Conservation (phyloP, 1,284 basidiomycete species). For the Anthracocystis panici-leucophaei region DNA sequence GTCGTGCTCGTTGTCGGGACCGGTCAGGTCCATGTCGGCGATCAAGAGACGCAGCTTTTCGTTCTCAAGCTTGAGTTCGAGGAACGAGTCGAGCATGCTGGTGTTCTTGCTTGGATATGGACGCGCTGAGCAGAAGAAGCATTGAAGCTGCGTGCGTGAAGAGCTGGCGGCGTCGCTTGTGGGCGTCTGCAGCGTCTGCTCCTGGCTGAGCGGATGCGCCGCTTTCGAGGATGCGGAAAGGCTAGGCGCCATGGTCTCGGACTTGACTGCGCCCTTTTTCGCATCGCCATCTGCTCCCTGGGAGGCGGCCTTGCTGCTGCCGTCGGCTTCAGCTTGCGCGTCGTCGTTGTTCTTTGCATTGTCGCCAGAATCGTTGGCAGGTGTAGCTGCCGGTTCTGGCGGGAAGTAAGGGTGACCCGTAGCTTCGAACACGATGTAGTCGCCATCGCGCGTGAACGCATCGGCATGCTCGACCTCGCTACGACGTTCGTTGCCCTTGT, state of each 20-base stretch:
- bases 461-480: constrained; percentile 41
- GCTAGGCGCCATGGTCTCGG: constrained; percentile 30
- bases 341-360: constrained; percentile 17
- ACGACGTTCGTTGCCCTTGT: constrained; percentile 28
- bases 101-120: constrained; percentile 64
- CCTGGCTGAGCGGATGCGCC: constrained; percentile 42
- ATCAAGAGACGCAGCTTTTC: constrained; percentile 58
- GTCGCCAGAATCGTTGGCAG: constrained; percentile 13
- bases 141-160: constrained; percentile 42
- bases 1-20: constrained; percentile 34
- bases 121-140: constrained; percentile 62
- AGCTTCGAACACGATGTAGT: constrained; percentile 62
- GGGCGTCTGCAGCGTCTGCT: constrained; percentile 44
- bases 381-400: constrained; percentile 23
- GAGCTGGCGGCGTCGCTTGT: constrained; percentile 36
- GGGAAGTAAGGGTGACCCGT: constrained; percentile 62
- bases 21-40: constrained; percentile 45
- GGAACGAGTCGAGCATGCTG: constrained; percentile 64
- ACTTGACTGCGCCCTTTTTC: constrained; percentile 29
- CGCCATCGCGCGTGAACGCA: constrained; percentile 47
- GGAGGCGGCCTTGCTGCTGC: not conserved
- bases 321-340: constrained; percentile 9
- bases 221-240: constrained; percentile 27
- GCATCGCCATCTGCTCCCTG: constrained; percentile 17
- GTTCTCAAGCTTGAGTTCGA: constrained; percentile 67